These are phyloP conservation scores for Leccinum ambiguum DNA, from an alignment of 1,284 basidiomycete species.

Conservation along the genomic window DNA sequence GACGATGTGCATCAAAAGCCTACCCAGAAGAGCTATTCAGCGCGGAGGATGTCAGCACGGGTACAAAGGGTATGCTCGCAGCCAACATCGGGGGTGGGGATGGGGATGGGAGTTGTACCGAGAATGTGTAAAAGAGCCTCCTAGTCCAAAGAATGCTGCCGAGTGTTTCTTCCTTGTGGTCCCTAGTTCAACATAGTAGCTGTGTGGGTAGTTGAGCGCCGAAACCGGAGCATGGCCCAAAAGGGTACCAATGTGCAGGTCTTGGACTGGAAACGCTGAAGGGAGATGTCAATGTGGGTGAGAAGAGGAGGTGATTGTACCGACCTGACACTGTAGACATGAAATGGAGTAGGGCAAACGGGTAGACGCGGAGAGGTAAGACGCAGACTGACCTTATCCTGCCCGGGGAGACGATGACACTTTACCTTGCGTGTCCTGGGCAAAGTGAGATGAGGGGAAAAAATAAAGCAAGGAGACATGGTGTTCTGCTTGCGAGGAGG, in stretches of 20 bases:
- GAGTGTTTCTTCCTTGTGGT: constrained; percentile 78
- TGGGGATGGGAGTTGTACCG: constrained; percentile 36
- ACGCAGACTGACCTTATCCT: constrained; percentile 61
- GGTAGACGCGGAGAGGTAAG: constrained; percentile 5
- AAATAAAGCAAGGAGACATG: constrained; percentile 27
- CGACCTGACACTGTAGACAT: constrained; percentile 61
- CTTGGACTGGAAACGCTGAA: constrained; percentile 75
- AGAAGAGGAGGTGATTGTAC: constrained; percentile 19
- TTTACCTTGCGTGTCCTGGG: constrained; percentile 64
- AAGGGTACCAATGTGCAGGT: constrained; percentile 71
- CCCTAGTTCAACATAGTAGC: constrained; percentile 77
- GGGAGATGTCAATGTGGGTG: constrained; percentile 14
- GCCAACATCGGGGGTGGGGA: constrained; percentile 14
- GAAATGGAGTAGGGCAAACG: constrained; percentile 18
- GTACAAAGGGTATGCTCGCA: constrained; percentile 27
- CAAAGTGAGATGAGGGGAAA: constrained; percentile 11
- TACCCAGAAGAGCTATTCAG: constrained; percentile 33
- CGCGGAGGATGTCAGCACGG: constrained; percentile 22
- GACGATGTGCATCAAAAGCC: constrained; percentile 24
- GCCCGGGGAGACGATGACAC: constrained; percentile 73
- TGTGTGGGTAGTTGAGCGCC: constrained; percentile 34
- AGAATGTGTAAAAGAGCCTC: constrained; percentile 48
- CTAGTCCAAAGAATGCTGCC: constrained; percentile 56
- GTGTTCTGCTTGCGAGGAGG: constrained; percentile 87
- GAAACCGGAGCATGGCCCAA: constrained; percentile 14